A percentile compares a stretch with the other conserved stretches of the same genome.
phyloP scores from a whole-genome alignment of 2,329 filamentous ascomycete species.

The Didymella arachidicola region DNA sequence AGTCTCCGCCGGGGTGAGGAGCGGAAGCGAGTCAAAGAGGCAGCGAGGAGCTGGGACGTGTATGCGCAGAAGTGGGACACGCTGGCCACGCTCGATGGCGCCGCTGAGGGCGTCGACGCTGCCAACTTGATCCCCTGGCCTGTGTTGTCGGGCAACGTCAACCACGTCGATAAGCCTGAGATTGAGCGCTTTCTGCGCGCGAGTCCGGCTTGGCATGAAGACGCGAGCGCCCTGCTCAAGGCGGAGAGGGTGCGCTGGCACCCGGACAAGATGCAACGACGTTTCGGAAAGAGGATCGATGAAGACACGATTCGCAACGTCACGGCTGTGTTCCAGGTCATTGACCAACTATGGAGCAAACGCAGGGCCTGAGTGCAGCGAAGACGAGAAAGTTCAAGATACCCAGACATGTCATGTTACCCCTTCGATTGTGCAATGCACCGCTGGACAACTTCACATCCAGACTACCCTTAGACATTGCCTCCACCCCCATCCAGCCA shows the following conservation, averaged over 20 bases:
- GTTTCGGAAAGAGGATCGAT: conserved; percentile 75
- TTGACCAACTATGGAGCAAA: conserved; percentile 78
- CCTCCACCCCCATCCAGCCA: too few relatives aligned
- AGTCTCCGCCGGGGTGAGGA: conserved; percentile 73
- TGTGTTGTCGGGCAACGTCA: conserved; percentile 66
- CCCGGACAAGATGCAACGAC: conserved; percentile 96
- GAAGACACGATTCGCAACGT: conserved; percentile 76
- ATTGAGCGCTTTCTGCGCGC: conserved; percentile 75
- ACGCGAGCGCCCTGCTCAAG: conserved; percentile 68
- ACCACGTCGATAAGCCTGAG: conserved; percentile 64
- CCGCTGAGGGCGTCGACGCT: conserved; percentile 24
- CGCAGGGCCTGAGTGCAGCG: too few relatives aligned
- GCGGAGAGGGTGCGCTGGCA: conserved; percentile 92
- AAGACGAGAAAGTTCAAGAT: too few relatives aligned
- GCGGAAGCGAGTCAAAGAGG: conserved; percentile 63
- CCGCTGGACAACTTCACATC: too few relatives aligned
- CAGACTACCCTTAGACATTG: too few relatives aligned
- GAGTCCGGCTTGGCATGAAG: conserved; percentile 53
- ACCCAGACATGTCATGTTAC: too few relatives aligned
- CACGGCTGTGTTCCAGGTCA: conserved; percentile 88
- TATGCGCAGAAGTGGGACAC: conserved; percentile 72
- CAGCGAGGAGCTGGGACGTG: conserved; percentile 67
- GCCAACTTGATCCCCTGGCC: conserved; percentile 72
- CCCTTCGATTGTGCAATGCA: too few relatives aligned
- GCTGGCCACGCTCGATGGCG: conserved; percentile 44